These are phyloP conservation scores for Madurella fahalii DNA, from an alignment of 2,329 filamentous ascomycete species.

Conservation along the genomic window DNA sequence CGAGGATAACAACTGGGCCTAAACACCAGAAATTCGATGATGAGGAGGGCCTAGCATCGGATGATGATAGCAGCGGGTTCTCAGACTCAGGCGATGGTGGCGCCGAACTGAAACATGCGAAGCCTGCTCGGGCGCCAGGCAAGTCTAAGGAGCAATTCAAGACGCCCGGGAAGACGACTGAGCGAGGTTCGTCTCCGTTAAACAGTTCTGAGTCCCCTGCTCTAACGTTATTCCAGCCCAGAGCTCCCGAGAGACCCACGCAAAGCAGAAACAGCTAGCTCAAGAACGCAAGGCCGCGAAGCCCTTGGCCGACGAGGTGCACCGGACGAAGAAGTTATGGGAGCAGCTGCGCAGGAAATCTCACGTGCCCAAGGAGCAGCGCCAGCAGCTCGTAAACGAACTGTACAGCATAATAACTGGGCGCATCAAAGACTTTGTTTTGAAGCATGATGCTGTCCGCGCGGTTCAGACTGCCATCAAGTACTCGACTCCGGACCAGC, in stretches of 20 bases:
- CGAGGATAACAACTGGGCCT: constrained; percentile 35
- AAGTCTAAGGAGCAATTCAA: constrained; percentile 29
- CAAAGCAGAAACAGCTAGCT: constrained; percentile 84
- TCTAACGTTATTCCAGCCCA: constrained; percentile 40
- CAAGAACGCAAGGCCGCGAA: constrained; percentile 89
- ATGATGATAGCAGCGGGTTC: constrained; percentile 34
- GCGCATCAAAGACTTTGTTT: constrained; percentile 88
- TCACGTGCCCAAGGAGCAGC: constrained; percentile 84
- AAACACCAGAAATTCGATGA: constrained; percentile 33
- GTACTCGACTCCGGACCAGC: constrained; percentile 81
- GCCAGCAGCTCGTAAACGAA: constrained; percentile 81
- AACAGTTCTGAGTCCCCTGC: not conserved
- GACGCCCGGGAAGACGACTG: constrained; percentile 37
- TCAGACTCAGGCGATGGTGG: constrained; percentile 54
- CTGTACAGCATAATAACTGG: constrained; percentile 89
- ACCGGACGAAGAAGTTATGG: constrained; percentile 94
- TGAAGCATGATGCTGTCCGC: constrained; percentile 97
- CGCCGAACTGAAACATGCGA: constrained; percentile 35
- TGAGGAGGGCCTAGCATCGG: constrained; percentile 34
- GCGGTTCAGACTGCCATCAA: constrained; percentile 96
- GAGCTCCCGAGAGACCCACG: constrained; percentile 80
- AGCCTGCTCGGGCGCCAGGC: constrained; percentile 28
- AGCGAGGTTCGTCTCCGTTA: constrained; percentile 36
- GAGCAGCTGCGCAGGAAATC: constrained; percentile 89
- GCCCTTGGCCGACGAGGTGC: constrained; percentile 84